phyloP scores from a whole-genome alignment of 169 alveolate genomes.

The Eimeria praecox region DNA sequence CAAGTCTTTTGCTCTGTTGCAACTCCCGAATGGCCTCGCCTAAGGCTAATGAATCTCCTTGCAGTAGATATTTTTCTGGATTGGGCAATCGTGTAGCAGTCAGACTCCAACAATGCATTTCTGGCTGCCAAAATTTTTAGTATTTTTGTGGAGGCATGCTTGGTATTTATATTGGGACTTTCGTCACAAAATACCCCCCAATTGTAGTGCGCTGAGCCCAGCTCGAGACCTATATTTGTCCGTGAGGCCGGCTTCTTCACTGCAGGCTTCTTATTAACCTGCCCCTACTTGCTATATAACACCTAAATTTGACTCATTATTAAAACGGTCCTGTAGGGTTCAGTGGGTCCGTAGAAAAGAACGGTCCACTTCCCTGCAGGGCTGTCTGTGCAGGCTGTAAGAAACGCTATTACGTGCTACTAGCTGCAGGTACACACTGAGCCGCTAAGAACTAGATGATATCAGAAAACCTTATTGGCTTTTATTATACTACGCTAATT shows the following conservation, averaged over 20 bases:
- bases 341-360: neutral
- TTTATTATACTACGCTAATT: neutral
- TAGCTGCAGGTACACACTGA: conserved; percentile 15
- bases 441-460: neutral
- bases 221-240: neutral
- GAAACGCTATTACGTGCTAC: neutral
- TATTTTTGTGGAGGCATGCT: neutral
- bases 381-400: neutral
- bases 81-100: neutral
- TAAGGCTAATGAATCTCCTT: neutral
- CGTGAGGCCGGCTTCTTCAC: neutral
- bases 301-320: neutral
- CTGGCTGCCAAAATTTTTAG: neutral
- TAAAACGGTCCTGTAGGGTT: neutral
- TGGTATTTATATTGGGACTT: neutral
- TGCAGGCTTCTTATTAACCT: neutral
- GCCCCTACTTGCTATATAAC: neutral
- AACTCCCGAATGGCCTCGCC: too few relatives aligned
- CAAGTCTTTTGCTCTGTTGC: neutral
- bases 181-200: neutral
- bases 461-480: neutral
- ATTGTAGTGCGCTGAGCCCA: neutral
- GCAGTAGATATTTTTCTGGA: neutral
- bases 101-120: neutral
- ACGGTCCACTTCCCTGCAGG: neutral